Conservation (phyloP, 140 eudicot genomes). For the Cichorium intybus region DNA sequence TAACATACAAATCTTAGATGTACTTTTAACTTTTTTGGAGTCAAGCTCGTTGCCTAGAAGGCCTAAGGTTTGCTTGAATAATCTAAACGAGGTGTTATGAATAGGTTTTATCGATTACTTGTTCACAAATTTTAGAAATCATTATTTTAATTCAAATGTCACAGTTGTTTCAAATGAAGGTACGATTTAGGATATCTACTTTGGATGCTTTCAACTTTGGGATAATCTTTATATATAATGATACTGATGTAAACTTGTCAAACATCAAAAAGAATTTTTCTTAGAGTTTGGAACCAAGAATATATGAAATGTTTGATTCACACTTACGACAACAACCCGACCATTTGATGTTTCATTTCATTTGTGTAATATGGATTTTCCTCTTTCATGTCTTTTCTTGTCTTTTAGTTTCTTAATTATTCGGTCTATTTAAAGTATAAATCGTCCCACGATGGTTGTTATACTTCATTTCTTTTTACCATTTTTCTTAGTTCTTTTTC, state of each 20-base stretch:
- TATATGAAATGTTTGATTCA: constrained; percentile 16
- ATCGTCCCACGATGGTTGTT: too few relatives aligned
- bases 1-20: neutral
- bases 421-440: neutral
- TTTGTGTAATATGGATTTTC: neutral
- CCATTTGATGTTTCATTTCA: neutral
- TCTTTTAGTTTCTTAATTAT: neutral
- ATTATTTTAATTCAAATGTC: neutral
- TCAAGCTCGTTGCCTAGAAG: neutral
- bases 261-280: neutral
- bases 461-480: neutral
- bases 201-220: neutral
- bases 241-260: neutral
- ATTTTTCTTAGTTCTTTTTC: neutral
- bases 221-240: neutral
- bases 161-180: neutral
- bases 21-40: neutral
- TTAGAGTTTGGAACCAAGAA: neutral
- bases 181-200: neutral
- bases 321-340: neutral
- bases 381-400: neutral
- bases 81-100: neutral
- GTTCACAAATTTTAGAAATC: neutral
- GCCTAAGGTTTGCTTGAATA: neutral
- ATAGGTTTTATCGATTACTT: neutral